phyloP scores from a whole-genome alignment of 768 basidiomycete species.

The Solioccasus polychromus region DNA sequence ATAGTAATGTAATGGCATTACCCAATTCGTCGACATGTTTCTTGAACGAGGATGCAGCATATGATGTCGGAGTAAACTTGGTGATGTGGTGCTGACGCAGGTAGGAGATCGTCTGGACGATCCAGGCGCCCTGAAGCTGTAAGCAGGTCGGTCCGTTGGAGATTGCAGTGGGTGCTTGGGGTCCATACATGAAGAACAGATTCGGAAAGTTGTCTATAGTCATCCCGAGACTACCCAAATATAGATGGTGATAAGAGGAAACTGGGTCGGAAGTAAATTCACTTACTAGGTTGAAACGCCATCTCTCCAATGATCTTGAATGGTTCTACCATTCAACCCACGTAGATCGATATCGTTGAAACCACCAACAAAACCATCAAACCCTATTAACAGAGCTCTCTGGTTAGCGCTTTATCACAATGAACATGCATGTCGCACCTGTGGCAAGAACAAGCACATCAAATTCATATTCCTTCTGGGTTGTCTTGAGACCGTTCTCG shows the following conservation, averaged over 20 bases:
- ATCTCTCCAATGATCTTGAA: constrained; percentile 1
- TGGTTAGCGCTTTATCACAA: background rate
- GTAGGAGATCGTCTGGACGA: constrained; percentile 2
- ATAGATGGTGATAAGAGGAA: background rate
- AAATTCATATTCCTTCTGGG: background rate
- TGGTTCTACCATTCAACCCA: background rate
- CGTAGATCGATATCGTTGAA: background rate
- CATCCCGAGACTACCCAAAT: background rate
- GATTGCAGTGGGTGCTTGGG: constrained; percentile 2
- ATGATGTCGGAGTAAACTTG: background rate
- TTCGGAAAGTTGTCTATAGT: background rate
- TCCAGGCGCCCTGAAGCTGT: background rate
- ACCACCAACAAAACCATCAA: background rate
- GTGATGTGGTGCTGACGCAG: background rate
- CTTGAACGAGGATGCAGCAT: background rate
- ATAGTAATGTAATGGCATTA: background rate
- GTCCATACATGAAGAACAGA: constrained; percentile 1
- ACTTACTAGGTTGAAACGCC: constrained; percentile 2
- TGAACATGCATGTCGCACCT: background rate
- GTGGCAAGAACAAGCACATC: background rate
- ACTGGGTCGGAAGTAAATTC: background rate
- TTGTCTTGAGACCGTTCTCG: background rate
- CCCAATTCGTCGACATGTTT: background rate
- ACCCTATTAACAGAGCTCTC: background rate
- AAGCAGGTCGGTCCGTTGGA: constrained; percentile 2